Base-by-base conservation (phyloP, 139 green algal genomes). In the Dunaliella sp. region DNA sequence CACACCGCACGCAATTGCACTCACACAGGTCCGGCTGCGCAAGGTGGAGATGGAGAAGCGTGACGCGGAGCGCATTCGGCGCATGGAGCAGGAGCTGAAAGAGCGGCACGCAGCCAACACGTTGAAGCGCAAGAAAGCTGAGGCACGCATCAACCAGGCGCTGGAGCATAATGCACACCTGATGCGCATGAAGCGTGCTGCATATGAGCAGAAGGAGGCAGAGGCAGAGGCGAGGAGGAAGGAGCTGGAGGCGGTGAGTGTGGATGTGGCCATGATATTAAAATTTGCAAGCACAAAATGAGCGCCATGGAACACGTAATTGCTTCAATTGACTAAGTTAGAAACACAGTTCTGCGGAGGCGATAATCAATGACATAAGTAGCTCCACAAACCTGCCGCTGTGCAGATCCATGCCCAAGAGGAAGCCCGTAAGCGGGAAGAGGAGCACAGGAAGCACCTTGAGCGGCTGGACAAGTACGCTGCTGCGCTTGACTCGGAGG, bases 41-140 rank as follows among this genome's bases (percentile, higher is more conserved):
- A 91, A 91, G 85, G 37, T 80, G 59, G 85, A 90, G 57, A 94
- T 94, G 88, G 90, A 93, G 72, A 81, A 76, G 58, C 83, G 85
- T 25, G 92, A 95, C 57, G 83, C 32, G 31, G 92, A 94, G 90
- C 88, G 94, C 30, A 80, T 92, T 36, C 74, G 85, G 78, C 86
- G 89, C 35, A 93, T 95, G 89, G 74, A 87, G 73, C 80, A 85
- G 34, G 89, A 92, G 82, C 85, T 90, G 32, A 86, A 90, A 22
- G 84, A 91, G 83, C 81, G 81, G 12, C 86, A 90, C 28, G 77
- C 83, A 3, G 79, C 78, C 16, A 96, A 96, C 57, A 83, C 87
- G 2, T 90, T 92, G 73, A 94, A 92, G 84, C 89, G 93, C 31
- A 88, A 87, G 38, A 93, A 93, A 87, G 95, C 95, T n/a, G 90